These are phyloP conservation scores for Kwoniella sp. DNA, from an alignment of 768 basidiomycete species.

Conservation along the genomic window DNA sequence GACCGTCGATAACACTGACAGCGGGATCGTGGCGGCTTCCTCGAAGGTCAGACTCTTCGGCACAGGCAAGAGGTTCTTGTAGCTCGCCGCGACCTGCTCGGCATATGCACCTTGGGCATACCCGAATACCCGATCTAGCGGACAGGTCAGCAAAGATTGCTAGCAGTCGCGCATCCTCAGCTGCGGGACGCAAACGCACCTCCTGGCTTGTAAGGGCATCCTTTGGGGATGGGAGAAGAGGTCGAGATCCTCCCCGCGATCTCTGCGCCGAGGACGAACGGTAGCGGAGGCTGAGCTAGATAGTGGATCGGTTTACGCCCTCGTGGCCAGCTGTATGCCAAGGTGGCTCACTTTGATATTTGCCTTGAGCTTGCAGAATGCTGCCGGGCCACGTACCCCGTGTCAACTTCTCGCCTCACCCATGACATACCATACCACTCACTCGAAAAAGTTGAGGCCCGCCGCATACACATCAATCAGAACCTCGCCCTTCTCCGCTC, in stretches of 20 bases:
- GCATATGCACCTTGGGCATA: conserved; percentile 72
- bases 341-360: conserved; percentile 61
- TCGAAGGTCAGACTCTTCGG: conserved; percentile 75
- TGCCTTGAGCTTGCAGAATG: conserved; percentile 84
- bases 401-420: conserved; percentile 23
- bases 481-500: conserved; percentile 57
- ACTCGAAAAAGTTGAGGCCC: conserved; percentile 70
- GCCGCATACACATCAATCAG: conserved; percentile 72
- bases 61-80: conserved; percentile 59
- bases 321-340: neutral
- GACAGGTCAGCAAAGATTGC: neutral
- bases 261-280: conserved; percentile 75
- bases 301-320: neutral
- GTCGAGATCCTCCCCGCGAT: conserved; percentile 72
- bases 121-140: conserved; percentile 75
- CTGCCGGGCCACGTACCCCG: neutral
- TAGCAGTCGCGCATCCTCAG: too few relatives aligned
- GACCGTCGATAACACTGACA: conserved; percentile 48
- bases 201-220: conserved; percentile 72
- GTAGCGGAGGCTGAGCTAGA: conserved; percentile 65
- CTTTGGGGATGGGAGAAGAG: conserved; percentile 70
- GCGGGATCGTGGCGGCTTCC: conserved; percentile 75
- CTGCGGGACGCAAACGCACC: conserved; percentile 22
- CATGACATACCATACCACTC: conserved; percentile 5
- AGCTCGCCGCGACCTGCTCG: conserved; percentile 64